Evolutionary conservation across 1,284 basidiomycete genomes (phyloP), one percentile per base, ranked within the genome.

Genomic region (Boletus hoseneyae): DNA sequence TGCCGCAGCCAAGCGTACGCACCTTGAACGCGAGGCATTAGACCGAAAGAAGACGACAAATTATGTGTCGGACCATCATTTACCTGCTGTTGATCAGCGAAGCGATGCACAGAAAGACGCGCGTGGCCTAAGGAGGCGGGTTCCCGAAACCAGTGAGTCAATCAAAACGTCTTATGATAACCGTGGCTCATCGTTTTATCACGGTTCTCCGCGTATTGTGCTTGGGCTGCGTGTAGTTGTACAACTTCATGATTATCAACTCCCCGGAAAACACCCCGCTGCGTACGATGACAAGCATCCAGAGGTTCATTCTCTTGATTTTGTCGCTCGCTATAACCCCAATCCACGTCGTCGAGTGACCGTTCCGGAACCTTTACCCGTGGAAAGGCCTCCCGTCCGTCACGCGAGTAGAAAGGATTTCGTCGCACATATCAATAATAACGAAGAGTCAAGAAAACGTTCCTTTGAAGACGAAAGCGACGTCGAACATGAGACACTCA

Each of bases 1-100:
- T 66, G 82, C 84, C 54, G 84, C 85, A 48, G 87, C 78, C 21
- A 67, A 73, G 57, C 71, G 72, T 58, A 70, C 74, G 50, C 75
- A 76, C 57, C 72, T 78, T 61, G 73, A 78, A 55, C 67, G 69
- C 60, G 67, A 73, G 66, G 59, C 68, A 57, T 58, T 67, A 55
- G 57, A 73, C 63, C 54, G 49, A 48, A 66, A 62, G 54, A 65
- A 56, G 54, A 51, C 42, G 29, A 49, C 53, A 43, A 59, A 65
- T 67, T 55, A 55, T 52, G 49, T 52, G 42, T 62, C 64, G 45
- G 52, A 50, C 52, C 55, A 69, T 48, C 52, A 49, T 55, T 41
- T 39, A 34, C 53, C 55, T 55, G 57, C 38, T 51, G 54, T 51
- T 57, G 62, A 57, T 62, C 62, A 66, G 50, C 65, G 48, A 55